Conservation (phyloP, 441 rosid genomes). For the Gossypium gossypioides region DNA sequence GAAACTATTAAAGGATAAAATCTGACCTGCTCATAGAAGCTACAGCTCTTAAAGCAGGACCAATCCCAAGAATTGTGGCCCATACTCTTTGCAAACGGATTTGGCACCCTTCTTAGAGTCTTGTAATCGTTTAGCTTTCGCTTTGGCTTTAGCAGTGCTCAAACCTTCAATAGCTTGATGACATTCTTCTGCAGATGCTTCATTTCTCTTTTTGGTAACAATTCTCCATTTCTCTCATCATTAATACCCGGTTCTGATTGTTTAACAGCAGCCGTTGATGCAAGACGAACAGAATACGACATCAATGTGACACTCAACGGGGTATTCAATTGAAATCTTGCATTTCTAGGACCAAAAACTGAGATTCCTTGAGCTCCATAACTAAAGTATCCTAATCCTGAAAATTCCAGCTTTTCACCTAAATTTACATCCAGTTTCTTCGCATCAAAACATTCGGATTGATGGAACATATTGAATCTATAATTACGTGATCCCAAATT, state of each 20-base stretch:
- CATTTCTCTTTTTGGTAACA: constrained; percentile 42
- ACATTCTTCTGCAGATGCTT: constrained; percentile 93
- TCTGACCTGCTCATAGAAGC: constrained; percentile 89
- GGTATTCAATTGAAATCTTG: constrained; percentile 26
- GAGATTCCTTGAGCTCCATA: constrained; percentile 25
- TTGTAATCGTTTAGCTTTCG: constrained; percentile 61
- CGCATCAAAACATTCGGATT: constrained; percentile 15
- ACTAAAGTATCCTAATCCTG: constrained; percentile 22
- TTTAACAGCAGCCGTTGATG: constrained; percentile 49
- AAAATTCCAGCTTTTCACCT: constrained; percentile 22
- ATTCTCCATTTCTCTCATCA: constrained; percentile 37
- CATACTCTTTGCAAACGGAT: constrained; percentile 49
- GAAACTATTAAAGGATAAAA: not conserved
- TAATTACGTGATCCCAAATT: constrained; percentile 22
- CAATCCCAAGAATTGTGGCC: constrained; percentile 64
- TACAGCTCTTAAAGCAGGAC: constrained; percentile 82
- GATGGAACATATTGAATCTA: constrained; percentile 16
- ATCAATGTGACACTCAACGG: constrained; percentile 30
- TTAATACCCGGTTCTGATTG: constrained; percentile 31
- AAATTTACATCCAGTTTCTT: constrained; percentile 15
- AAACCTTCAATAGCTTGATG: constrained; percentile 92
- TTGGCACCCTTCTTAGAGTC: constrained; percentile 47
- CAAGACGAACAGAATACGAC: constrained; percentile 26
- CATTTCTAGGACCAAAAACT: constrained; percentile 23
- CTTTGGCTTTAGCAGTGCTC: constrained; percentile 77